Evolutionary conservation across 2,329 filamentous ascomycete species (phyloP), one percentile per base, ranked within the genome.

Genomic region (Cercospora canescens): DNA sequence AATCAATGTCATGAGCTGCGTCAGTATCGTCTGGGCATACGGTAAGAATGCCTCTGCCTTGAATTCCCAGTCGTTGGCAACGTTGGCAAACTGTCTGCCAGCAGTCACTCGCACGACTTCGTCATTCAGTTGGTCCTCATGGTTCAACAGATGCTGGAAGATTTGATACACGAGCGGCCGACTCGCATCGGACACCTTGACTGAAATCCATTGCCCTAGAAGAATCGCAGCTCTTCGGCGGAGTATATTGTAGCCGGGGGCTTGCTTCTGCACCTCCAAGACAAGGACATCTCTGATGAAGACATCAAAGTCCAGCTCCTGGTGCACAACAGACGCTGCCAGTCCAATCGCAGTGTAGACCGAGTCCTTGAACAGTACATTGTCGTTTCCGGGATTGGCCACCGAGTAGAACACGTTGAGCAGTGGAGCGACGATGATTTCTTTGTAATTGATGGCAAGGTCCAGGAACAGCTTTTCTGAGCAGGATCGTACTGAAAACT

Each of bases 391-490:
- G 4, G 83, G 82, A n/a, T 79, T 87, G 66, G 92, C 89, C 62
- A 93, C 91, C 7, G 88, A 88, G 70, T 90, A 85, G 77, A 98
- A 97, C 71, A 97, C 96, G 57, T 86, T 84, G 52, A 98, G 82
- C 30, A 99, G 82, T 16, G 93, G 93, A 54, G 90, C 87, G 9
- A 92, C 87, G 41, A 98, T 86, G 30, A 96, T 83, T 55, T 89
- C 83, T 79, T 95, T 97, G 84, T 92, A 96, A 80, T 96, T 90
- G 67, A 92, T 91, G 67, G 97, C 87, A 18, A 99, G 86, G 73
- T 97, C 94, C 71, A 97, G 85, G 79, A 98, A 97, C 14, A 99
- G 84, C 78, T 94, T 96, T 79, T 99, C 95, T 0, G 95, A 90
- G 76, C 94, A 98, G 2, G 94, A 92, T 34, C 94, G 89, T 61